These are phyloP conservation scores for Chytriomyces hyalinus DNA, from an alignment of 192 early-diverging fungal species.

Conservation along the genomic window DNA sequence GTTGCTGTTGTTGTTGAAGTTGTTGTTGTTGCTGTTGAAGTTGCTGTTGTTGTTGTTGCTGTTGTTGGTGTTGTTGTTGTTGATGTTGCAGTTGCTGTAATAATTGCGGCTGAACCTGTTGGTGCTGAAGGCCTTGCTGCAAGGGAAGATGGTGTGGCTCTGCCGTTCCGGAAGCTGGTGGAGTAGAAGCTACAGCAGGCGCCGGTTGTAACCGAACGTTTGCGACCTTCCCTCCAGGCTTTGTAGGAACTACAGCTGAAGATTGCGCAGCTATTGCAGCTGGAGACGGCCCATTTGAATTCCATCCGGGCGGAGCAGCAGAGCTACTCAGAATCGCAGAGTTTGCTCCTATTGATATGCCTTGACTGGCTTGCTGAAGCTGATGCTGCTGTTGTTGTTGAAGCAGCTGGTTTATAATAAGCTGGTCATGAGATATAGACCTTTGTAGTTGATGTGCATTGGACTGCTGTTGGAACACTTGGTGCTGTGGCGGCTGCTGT, in stretches of 20 bases:
- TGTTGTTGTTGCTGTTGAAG: not conserved
- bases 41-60: not conserved
- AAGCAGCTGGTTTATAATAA: not conserved
- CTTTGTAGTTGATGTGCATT: not conserved
- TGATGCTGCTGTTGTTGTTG: not conserved
- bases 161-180: not conserved
- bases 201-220: not conserved
- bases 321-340: not conserved
- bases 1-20: not conserved
- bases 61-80: not conserved
- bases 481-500: slow-evolving; percentile 1
- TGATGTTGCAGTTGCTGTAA: not conserved
- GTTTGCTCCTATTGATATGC: not conserved
- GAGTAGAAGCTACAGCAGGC: not conserved
- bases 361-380: not conserved
- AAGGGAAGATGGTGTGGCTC: not conserved
- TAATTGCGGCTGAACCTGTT: not conserved
- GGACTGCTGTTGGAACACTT: not conserved
- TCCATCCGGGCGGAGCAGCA: not conserved
- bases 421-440: not conserved
- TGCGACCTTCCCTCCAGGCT: not conserved
- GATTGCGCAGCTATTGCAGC: not conserved
- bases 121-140: not conserved
- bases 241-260: not conserved
- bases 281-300: not conserved